Percentiles rank a stretch among this genome's conserved stretches.
phyloP scores from a whole-genome alignment of 2,329 filamentous ascomycete genomes.

The Diaporthe capsici region DNA sequence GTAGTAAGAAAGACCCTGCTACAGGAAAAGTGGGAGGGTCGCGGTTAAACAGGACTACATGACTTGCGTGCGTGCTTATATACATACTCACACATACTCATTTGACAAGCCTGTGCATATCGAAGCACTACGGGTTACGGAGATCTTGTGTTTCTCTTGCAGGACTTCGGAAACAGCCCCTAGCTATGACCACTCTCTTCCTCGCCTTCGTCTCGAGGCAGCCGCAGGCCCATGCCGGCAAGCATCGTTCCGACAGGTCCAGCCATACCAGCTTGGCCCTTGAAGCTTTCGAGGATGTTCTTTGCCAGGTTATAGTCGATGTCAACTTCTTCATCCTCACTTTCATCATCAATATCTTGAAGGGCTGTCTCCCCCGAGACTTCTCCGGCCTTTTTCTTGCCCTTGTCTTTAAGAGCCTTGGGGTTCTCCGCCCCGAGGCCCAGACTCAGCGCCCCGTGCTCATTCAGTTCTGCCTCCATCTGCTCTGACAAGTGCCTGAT shows the following conservation, averaged over 20 bases:
- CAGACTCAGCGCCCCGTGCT: constrained; percentile 75
- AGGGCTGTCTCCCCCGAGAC: constrained; percentile 31
- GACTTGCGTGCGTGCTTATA: too few species aligned
- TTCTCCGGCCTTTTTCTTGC: constrained; percentile 37
- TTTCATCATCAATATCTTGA: constrained; percentile 61
- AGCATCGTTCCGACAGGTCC: constrained; percentile 92
- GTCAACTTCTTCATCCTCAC: constrained; percentile 73
- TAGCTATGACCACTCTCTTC: constrained; percentile 48
- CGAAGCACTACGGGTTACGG: background rate
- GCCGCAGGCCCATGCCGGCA: constrained; percentile 84
- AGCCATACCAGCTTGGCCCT: constrained; percentile 86
- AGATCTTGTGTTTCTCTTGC: background rate
- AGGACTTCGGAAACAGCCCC: background rate
- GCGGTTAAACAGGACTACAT: background rate
- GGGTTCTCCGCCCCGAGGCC: constrained; percentile 55
- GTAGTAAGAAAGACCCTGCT: too few species aligned
- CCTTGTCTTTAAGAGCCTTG: constrained; percentile 50
- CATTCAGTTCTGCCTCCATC: constrained; percentile 81
- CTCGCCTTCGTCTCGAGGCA: constrained; percentile 84
- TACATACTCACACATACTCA: too few species aligned
- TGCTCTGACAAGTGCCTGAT: constrained; percentile 76
- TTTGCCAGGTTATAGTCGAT: constrained; percentile 90
- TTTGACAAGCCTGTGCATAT: too few species aligned
- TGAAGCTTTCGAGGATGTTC: constrained; percentile 93
- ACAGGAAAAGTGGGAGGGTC: background rate